Base-by-base conservation (phyloP, 2,329 filamentous ascomycete genomes). In the Colletotrichum sp. region DNA sequence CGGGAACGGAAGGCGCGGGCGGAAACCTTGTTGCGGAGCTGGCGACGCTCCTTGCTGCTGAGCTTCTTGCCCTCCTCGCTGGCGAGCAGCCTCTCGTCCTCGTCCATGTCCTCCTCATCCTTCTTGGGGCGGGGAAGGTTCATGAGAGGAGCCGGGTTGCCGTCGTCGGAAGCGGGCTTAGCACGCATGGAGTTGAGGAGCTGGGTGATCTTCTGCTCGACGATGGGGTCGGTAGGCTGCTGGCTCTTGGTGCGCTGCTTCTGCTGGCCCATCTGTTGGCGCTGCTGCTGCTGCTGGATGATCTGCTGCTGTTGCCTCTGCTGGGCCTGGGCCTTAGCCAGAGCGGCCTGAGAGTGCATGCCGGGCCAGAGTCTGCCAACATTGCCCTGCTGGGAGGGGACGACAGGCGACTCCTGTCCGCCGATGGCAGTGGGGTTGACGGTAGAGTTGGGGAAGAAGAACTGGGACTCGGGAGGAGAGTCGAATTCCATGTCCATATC, bases 31-130 rank as follows among this genome's bases (percentile, higher is more conserved):
- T 99, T 99, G 78, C 97, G 93, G n/a, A 99, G 91, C 86, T 99
- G 97, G 79, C 97, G 93, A 76, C 97, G 93, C 87, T 99, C 96
- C 88, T 99, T 99, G 89, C 95, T 98, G 86, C 93, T 97, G n/a
- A 99, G 91, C 89, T 98, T 98, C 93, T 99, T 99, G 81, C 96
- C 97, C 87, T 98, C 96, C 82, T 99, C 97, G 77, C 96, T 98
- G n/a, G 95, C 95, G 26, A 98, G 89, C 12, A 98, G 89, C 79
- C 95, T 92, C 89, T 99, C 97, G 81, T 99, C 97, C 85, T 98
- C 96, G 80, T 99, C 97, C 96, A 99, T 99, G 69, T 99, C 96
- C 77, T 98, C 96, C 81, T 99, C 96, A 60, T 98, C 96, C 90
- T 99, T 99, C 90, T 93, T 96, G 78, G 91, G 87, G 78, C 93